Conservation (phyloP, 225 moss, liverwort and hornwort genomes). For the Marchantia polymorpha region DNA sequence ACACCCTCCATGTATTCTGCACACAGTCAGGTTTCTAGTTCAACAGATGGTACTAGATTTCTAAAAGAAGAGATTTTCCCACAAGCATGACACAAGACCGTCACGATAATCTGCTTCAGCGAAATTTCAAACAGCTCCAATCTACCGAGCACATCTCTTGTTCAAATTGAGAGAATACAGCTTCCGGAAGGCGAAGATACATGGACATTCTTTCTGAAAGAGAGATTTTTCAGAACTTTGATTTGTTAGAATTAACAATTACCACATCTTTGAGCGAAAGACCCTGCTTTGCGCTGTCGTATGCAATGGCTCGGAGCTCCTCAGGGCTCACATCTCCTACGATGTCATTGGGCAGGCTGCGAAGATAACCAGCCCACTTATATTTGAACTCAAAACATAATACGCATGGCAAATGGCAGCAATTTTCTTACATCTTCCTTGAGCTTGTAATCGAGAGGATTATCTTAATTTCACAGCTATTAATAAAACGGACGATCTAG, state of each 20-base stretch:
- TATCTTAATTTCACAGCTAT: no score
- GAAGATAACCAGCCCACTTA: neutral
- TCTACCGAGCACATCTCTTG: no score
- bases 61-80: neutral
- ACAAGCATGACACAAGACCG: no score
- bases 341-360: constrained; percentile 90
- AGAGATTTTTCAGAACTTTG: no score
- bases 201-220: no score
- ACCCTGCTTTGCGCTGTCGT: constrained; percentile 81
- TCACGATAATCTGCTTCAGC: no score
- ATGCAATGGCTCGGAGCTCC: constrained; percentile 84
- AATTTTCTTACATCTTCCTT: neutral
- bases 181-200: no score
- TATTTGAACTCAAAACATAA: neutral
- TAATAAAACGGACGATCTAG: no score
- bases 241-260: no score
- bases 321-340: constrained; percentile 88
- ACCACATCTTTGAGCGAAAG: constrained; percentile 69
- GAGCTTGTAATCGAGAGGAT: neutral
- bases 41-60: neutral
- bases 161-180: no score
- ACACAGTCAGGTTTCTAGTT: neutral
- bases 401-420: neutral
- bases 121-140: no score
- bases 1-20: neutral